Conservation (phyloP, 1,139 yeast species). For the Insectozyma bohioensis region DNA sequence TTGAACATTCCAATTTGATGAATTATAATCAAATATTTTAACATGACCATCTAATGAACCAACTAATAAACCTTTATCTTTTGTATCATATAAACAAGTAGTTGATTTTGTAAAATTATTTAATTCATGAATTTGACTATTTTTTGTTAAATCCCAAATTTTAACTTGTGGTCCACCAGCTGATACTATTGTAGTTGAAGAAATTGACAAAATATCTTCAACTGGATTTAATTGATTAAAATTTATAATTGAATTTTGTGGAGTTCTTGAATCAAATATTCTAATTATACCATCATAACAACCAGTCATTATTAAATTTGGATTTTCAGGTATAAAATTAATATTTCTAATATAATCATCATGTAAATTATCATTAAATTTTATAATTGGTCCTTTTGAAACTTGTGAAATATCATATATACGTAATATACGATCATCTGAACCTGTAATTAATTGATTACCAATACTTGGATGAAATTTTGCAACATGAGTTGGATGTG, state of each 20-base stretch:
- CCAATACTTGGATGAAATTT: constrained; percentile 78
- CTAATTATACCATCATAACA: constrained; percentile 89
- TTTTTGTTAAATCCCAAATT: constrained; percentile 90
- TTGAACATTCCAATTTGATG: constrained; percentile 80
- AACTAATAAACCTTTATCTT: constrained; percentile 75
- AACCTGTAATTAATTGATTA: constrained; percentile 78
- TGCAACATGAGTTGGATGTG: constrained; percentile 92
- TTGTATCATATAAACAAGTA: constrained; percentile 73
- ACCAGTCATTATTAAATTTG: constrained; percentile 83
- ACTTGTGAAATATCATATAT: constrained; percentile 87
- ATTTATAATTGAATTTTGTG: constrained; percentile 25
- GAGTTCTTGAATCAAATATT: constrained; percentile 79
- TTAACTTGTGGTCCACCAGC: constrained; percentile 88
- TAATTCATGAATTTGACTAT: constrained; percentile 60
- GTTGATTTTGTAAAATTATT: constrained; percentile 91
- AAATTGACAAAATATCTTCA: constrained; percentile 79
- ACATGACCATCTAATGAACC: constrained; percentile 98
- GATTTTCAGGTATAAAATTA: constrained; percentile 69
- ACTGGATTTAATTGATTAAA: constrained; percentile 59
- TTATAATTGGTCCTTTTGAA: constrained; percentile 57
- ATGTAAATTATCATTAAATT: constrained; percentile 66
- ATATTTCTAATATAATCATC: constrained; percentile 88
- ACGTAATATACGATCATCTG: constrained; percentile 86
- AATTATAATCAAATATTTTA: constrained; percentile 80
- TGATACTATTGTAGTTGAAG: constrained; percentile 75